phyloP scores from a whole-genome alignment of 306 rosid species.

The Prunus padus region DNA sequence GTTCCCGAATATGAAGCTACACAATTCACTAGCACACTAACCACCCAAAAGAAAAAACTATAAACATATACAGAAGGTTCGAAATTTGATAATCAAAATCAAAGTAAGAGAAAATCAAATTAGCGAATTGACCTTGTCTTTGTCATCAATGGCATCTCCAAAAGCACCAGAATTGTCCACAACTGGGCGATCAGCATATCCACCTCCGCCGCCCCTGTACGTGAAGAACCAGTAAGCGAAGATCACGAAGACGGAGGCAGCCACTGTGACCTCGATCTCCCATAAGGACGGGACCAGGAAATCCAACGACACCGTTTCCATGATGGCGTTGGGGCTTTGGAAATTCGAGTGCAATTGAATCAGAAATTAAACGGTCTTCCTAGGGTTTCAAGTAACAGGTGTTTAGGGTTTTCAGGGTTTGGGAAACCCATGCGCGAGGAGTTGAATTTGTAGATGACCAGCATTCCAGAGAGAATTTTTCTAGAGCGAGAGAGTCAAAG shows the following conservation, averaged over 20 bases:
- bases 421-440: conserved; percentile 35
- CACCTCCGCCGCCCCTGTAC: conserved; percentile 28
- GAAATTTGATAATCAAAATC: neutral
- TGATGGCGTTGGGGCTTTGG: conserved; percentile 19
- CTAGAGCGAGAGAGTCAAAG: conserved; percentile 44
- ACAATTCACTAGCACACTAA: neutral
- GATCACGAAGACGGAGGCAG: conserved; percentile 66
- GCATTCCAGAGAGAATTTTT: conserved; percentile 15
- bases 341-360: neutral
- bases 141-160: conserved; percentile 40
- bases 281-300: conserved; percentile 69
- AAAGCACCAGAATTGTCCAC: conserved; percentile 38
- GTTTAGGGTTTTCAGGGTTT: conserved; percentile 43
- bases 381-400: neutral
- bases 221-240: conserved; percentile 66
- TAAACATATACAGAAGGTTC: neutral
- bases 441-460: conserved; percentile 19
- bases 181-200: conserved; percentile 45
- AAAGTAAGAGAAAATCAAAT: neutral
- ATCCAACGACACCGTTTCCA: conserved; percentile 54
- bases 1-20: neutral
- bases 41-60: neutral
- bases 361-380: conserved; percentile 2
- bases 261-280: conserved; percentile 83
- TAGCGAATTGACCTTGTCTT: conserved; percentile 53